Conservation (phyloP, 768 basidiomycete genomes). For the Pholiota molesta region DNA sequence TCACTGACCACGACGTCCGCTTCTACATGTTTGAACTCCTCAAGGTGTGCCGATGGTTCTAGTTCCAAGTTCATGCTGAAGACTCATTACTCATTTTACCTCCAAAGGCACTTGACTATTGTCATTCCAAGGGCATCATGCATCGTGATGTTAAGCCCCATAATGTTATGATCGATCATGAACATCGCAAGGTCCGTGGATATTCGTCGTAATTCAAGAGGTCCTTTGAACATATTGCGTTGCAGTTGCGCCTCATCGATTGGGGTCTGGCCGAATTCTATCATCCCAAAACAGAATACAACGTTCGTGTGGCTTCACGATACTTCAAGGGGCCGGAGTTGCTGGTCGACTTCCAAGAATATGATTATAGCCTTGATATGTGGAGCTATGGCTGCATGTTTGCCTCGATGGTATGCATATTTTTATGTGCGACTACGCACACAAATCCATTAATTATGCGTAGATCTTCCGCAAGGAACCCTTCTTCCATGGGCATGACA, state of each 20-base stretch:
- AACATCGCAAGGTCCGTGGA: constrained; percentile 81
- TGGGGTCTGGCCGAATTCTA: constrained; percentile 99
- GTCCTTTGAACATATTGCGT: constrained; percentile 11
- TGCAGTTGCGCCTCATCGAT: constrained; percentile 90
- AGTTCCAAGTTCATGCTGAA: background rate
- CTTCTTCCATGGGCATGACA: constrained; percentile 99
- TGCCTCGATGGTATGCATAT: constrained; percentile 84
- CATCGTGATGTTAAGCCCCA: constrained; percentile 98
- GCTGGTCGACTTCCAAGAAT: constrained; percentile 97
- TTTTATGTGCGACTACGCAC: constrained; percentile 4
- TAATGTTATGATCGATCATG: constrained; percentile 99
- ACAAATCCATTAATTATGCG: constrained; percentile 11
- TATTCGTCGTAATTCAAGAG: constrained; percentile 2
- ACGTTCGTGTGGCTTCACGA: constrained; percentile 94
- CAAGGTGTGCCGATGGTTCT: constrained; percentile 55
- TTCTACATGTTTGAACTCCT: constrained; percentile 97
- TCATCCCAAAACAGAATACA: constrained; percentile 97
- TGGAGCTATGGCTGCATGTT: constrained; percentile 99
- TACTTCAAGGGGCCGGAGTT: constrained; percentile 99
- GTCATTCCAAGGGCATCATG: constrained; percentile 99
- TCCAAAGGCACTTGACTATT: constrained; percentile 87
- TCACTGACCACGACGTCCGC: constrained; percentile 93
- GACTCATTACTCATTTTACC: constrained; percentile 18
- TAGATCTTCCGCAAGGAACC: constrained; percentile 99
- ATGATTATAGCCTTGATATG: constrained; percentile 97